Percentiles rank a stretch among this genome's conserved stretches.
Conservation (phyloP, 2,329 filamentous ascomycete genomes). For the Davidsoniella neocaledoniae region DNA sequence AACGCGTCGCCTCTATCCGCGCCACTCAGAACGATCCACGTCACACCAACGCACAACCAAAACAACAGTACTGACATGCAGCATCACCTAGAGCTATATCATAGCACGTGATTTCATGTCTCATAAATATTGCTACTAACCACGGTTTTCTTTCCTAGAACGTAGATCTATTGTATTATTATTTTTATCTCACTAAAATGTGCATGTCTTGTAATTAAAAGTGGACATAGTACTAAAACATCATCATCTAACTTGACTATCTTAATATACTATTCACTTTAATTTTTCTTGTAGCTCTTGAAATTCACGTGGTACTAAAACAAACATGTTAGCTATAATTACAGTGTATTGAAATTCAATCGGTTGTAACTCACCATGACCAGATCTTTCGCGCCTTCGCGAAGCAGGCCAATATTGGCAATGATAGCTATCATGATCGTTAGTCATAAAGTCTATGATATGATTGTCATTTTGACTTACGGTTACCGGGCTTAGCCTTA, state of each 20-base stretch:
- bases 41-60: too few relatives aligned
- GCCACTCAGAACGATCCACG: too few relatives aligned
- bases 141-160: too few relatives aligned
- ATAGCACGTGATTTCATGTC: too few relatives aligned
- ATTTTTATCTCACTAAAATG: too few relatives aligned
- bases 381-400: slow-evolving; percentile 18
- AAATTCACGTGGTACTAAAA: slow-evolving; percentile 18
- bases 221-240: too few relatives aligned
- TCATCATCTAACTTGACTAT: neutral
- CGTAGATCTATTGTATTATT: too few relatives aligned
- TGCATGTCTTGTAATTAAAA: too few relatives aligned
- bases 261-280: neutral
- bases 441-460: neutral
- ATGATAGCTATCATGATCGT: slow-evolving; percentile 19
- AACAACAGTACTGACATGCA: too few relatives aligned
- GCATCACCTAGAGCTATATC: too few relatives aligned
- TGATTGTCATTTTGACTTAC: slow-evolving; percentile 11
- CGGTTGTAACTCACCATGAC: slow-evolving; percentile 18
- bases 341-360: neutral
- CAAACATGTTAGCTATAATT: neutral
- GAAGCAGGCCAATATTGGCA: slow-evolving; percentile 21
- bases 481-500: slow-evolving; percentile 15
- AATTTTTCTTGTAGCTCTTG: slow-evolving; percentile 8
- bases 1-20: too few relatives aligned
- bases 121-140: too few relatives aligned